Conservation (phyloP, 495 filamentous ascomycete species). For the Jackrogersella minutella region DNA sequence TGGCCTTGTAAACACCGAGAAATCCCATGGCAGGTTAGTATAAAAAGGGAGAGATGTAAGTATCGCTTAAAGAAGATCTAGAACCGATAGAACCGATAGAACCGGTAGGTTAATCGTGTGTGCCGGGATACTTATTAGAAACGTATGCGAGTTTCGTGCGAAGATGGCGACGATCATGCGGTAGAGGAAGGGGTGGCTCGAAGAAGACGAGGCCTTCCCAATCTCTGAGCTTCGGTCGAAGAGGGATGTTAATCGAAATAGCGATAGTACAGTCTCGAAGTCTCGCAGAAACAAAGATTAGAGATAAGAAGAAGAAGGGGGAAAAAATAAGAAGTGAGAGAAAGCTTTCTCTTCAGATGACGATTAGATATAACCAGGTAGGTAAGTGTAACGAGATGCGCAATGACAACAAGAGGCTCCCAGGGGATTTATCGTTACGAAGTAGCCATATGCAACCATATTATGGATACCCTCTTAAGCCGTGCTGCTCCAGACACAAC, state of each 20-base stretch:
- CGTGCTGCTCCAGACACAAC: conserved; percentile 19
- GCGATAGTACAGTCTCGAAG: background rate
- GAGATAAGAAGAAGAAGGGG: background rate
- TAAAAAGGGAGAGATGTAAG: background rate
- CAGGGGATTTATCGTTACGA: conserved; percentile 26
- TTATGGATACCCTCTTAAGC: conserved; percentile 9
- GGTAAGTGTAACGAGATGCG: conserved; percentile 14
- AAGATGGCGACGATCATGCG: conserved; percentile 11
- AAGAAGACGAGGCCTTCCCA: background rate
- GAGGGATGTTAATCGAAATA: conserved; percentile 1
- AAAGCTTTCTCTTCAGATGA: conserved; percentile 13
- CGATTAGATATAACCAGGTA: conserved; percentile 22
- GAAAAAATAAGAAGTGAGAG: background rate
- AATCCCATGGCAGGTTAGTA: conserved; percentile 65
- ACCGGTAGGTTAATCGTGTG: background rate
- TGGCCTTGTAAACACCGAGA: conserved; percentile 86
- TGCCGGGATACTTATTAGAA: background rate
- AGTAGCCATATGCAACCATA: conserved; percentile 33
- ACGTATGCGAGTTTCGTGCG: conserved; percentile 18
- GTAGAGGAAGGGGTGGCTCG: conserved; percentile 4
- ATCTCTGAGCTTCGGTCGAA: conserved; percentile 11
- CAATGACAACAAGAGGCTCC: conserved; percentile 24
- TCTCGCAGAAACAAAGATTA: background rate
- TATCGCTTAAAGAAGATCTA: background rate
- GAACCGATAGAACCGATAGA: background rate